These are phyloP conservation scores for Tulasnella sp. DNA, from an alignment of 768 basidiomycete genomes.

Conservation along the genomic window DNA sequence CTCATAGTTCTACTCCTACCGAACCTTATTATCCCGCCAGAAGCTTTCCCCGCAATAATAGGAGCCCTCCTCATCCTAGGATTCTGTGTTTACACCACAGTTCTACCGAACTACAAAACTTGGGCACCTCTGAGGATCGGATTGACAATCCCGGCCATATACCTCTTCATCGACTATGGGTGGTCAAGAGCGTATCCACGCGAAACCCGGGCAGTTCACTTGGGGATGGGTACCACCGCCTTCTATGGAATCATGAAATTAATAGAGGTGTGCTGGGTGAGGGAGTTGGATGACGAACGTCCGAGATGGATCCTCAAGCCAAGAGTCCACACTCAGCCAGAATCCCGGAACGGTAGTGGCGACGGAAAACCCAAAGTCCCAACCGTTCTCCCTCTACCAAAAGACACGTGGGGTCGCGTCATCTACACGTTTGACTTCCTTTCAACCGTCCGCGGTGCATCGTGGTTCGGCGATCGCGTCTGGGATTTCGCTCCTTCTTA, in stretches of 20 bases:
- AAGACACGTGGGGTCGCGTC: constrained; percentile 1
- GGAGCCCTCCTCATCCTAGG: constrained; percentile 2
- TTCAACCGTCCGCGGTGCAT: constrained; percentile 21
- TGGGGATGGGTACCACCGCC: constrained; percentile 3
- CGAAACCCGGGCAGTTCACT: not conserved
- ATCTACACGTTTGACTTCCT: constrained; percentile 27
- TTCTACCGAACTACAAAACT: constrained; percentile 1
- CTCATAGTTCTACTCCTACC: not conserved
- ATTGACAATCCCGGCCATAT: constrained; percentile 24
- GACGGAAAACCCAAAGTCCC: not conserved
- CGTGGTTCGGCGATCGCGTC: constrained; percentile 21
- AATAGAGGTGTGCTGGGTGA: constrained; percentile 16
- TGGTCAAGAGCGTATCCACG: constrained; percentile 13
- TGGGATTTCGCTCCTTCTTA: constrained; percentile 30
- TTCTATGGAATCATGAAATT: not conserved
- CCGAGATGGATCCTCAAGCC: constrained; percentile 21
- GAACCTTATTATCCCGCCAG: not conserved
- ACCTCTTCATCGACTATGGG: constrained; percentile 21
- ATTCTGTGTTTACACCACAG: constrained; percentile 20
- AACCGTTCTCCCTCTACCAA: constrained; percentile 18
- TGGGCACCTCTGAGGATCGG: constrained; percentile 15
- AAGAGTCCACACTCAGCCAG: not conserved
- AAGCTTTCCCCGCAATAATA: not conserved
- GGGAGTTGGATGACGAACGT: constrained; percentile 1
- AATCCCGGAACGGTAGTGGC: constrained; percentile 1